These are phyloP conservation scores for Immersiella caudata DNA, from an alignment of 495 filamentous ascomycete species.

Conservation along the genomic window DNA sequence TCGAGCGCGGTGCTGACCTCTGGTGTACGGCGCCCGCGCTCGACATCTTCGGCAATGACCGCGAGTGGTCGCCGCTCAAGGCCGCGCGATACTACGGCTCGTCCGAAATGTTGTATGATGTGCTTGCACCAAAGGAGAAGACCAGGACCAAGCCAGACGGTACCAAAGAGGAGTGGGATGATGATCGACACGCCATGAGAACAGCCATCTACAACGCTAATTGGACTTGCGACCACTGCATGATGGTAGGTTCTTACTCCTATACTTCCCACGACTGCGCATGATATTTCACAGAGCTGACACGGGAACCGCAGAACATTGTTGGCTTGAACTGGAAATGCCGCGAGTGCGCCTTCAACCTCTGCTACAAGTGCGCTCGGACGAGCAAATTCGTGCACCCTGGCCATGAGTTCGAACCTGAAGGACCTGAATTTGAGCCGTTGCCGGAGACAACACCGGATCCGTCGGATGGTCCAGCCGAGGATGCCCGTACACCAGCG, in stretches of 20 bases:
- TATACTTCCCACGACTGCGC: no score
- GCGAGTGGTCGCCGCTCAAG: slow-evolving; percentile 1
- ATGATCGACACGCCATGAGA: background rate
- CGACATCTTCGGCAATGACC: background rate
- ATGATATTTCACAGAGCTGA: background rate
- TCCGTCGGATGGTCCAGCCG: background rate
- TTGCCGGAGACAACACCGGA: background rate
- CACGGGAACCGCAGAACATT: background rate
- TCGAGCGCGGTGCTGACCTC: background rate
- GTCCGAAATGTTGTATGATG: background rate
- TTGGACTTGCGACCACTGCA: background rate
- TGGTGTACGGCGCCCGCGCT: background rate
- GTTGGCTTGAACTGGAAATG: background rate
- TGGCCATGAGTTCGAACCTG: background rate
- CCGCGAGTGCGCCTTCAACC: background rate
- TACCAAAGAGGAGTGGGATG: background rate
- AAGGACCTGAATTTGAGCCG: slow-evolving; percentile 7
- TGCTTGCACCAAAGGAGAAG: background rate
- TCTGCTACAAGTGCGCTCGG: slow-evolving; percentile 9
- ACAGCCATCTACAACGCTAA: background rate
- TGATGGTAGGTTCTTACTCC: background rate
- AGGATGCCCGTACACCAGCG: background rate
- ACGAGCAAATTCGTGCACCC: background rate
- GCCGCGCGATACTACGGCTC: background rate
- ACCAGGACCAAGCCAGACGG: background rate